phyloP scores from a whole-genome alignment of 2,329 filamentous ascomycete species.

The Arachnopeziza araneosa region DNA sequence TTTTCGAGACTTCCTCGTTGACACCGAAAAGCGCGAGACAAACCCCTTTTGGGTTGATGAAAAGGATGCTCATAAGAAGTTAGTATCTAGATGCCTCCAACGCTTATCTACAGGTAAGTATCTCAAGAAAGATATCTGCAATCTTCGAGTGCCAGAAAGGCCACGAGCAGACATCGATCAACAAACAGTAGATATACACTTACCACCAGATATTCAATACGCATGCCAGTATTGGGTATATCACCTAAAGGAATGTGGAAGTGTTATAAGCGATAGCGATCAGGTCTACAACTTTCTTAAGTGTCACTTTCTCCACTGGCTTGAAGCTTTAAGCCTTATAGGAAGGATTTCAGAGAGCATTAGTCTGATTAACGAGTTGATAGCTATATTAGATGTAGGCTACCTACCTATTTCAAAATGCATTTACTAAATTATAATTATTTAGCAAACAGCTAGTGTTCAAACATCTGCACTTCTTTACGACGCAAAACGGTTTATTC shows the following conservation, averaged over 20 bases:
- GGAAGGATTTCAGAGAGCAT: slow-evolving; percentile 14
- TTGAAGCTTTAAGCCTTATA: slow-evolving; percentile 21
- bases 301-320: slow-evolving; percentile 34
- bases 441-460: background rate
- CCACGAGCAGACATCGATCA: slow-evolving; percentile 33
- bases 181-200: slow-evolving; percentile 17
- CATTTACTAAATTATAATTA: background rate
- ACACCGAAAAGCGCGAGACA: background rate
- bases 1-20: slow-evolving; percentile 35
- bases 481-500: slow-evolving; percentile 11
- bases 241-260: slow-evolving; percentile 19
- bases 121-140: slow-evolving; percentile 35
- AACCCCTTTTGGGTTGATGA: slow-evolving; percentile 35
- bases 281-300: slow-evolving; percentile 33
- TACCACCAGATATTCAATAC: slow-evolving; percentile 29
- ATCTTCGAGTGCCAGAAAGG: slow-evolving; percentile 17
- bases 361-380: slow-evolving; percentile 15
- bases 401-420: background rate
- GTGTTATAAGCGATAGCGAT: slow-evolving; percentile 25
- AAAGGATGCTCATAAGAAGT: slow-evolving; percentile 25
- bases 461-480: slow-evolving; percentile 6
- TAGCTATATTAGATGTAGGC: slow-evolving; percentile 9
- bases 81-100: slow-evolving; percentile 33
- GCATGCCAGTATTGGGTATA: slow-evolving; percentile 18
- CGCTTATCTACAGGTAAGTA: slow-evolving; percentile 25